These are phyloP conservation scores for Scleroderma bovista DNA, from an alignment of 768 basidiomycete species.

Conservation along the genomic window DNA sequence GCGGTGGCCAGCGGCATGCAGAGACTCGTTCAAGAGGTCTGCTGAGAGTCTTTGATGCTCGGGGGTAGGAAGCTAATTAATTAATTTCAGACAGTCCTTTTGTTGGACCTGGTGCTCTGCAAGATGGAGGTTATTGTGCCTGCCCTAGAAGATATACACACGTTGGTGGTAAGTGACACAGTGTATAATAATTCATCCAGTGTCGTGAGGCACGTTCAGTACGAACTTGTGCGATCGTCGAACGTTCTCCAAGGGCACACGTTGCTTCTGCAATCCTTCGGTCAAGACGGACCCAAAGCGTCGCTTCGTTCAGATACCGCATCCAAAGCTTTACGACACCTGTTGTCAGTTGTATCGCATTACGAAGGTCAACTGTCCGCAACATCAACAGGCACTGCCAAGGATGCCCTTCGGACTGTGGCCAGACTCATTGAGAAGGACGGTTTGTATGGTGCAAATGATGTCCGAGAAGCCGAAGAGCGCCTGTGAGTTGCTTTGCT, in stretches of 20 bases:
- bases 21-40: conserved; percentile 50
- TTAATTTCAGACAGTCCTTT: conserved; percentile 38
- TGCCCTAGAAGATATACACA: conserved; percentile 48
- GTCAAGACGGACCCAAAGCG: conserved; percentile 20
- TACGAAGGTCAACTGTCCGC: conserved; percentile 49
- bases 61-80: background rate
- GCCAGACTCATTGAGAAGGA: conserved; percentile 56
- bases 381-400: conserved; percentile 43
- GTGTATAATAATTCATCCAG: background rate
- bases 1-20: conserved; percentile 48
- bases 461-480: conserved; percentile 29
- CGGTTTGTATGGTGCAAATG: conserved; percentile 43
- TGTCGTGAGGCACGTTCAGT: conserved; percentile 33
- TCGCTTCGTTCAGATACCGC: conserved; percentile 29
- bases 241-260: conserved; percentile 43
- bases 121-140: conserved; percentile 51
- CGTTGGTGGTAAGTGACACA: conserved; percentile 48
- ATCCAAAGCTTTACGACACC: conserved; percentile 35
- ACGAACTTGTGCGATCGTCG: conserved; percentile 59
- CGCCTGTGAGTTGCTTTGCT: conserved; percentile 39
- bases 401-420: conserved; percentile 52
- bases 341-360: conserved; percentile 42
- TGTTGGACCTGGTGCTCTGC: conserved; percentile 50
- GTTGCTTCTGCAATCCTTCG: conserved; percentile 38
- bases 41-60: background rate